Evolutionary conservation across 208 protist genomes (phyloP).

Genomic region (Endotrypanum monterogeii): DNA sequence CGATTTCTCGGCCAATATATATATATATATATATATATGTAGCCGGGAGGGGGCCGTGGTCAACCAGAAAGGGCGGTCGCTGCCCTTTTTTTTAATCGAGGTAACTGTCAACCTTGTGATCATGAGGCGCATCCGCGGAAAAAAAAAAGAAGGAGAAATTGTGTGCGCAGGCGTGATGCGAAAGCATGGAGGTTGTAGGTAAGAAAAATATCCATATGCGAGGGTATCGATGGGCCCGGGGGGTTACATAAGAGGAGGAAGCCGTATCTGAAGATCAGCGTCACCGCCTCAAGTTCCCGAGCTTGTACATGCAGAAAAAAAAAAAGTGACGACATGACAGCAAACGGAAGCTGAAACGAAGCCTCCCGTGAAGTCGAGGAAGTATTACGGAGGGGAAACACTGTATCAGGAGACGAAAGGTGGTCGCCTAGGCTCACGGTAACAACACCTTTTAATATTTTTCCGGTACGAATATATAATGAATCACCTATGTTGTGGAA

Average conservation of each 20-base stretch:
- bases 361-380: not conserved
- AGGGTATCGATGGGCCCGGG: not conserved
- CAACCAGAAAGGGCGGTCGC: not conserved
- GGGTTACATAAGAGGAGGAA: not conserved
- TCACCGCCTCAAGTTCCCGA: not conserved
- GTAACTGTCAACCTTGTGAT: not conserved
- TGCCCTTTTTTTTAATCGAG: not conserved
- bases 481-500: not conserved
- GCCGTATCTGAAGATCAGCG: not conserved
- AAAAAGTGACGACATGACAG: not conserved
- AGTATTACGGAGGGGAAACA: not conserved
- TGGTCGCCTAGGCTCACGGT: not conserved
- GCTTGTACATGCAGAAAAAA: not conserved
- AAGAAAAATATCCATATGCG: no score
- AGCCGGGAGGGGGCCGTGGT: not conserved
- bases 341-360: no score
- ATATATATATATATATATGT: no score
- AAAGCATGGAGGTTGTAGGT: not conserved
- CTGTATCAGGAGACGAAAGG: not conserved
- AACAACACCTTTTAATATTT: not conserved
- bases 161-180: not conserved
- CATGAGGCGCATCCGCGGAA: no score
- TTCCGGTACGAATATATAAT: not conserved
- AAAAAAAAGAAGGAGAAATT: not conserved
- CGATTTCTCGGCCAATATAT: not conserved